Percentiles rank a stretch among this genome's conserved stretches.
Conservation (phyloP, 1,139 yeast species). For the Taiozyma sp. region DNA sequence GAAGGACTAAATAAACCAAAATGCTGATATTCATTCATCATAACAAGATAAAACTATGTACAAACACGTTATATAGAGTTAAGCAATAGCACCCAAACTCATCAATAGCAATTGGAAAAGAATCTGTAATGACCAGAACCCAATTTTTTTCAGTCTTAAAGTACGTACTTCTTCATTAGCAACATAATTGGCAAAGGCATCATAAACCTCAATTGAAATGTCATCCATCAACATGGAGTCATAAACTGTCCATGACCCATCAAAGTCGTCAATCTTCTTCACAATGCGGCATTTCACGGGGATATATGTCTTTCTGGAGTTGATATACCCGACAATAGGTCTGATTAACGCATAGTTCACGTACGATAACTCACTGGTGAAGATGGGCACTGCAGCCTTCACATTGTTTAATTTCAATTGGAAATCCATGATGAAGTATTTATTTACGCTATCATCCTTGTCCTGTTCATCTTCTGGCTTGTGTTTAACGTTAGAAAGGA, state of each 20-base stretch:
- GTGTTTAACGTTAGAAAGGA: conserved; percentile 21
- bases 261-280: conserved; percentile 75
- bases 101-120: conserved; percentile 76
- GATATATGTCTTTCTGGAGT: conserved; percentile 82
- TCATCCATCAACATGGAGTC: conserved; percentile 92
- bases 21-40: not conserved
- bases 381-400: conserved; percentile 83
- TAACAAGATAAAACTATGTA: not conserved
- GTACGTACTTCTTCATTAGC: conserved; percentile 79
- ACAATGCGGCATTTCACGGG: conserved; percentile 85
- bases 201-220: conserved; percentile 83
- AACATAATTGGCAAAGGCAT: conserved; percentile 84
- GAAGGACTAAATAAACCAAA: too few relatives aligned
- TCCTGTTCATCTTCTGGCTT: conserved; percentile 23
- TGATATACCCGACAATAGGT: conserved; percentile 94
- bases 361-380: conserved; percentile 78
- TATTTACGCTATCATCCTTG: conserved; percentile 32
- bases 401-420: conserved; percentile 78
- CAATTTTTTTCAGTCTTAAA: conserved; percentile 73
- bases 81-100: conserved; percentile 65
- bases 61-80: not conserved
- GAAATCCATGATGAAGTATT: conserved; percentile 66
- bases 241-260: conserved; percentile 95
- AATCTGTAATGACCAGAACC: conserved; percentile 90
- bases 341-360: conserved; percentile 87